phyloP scores from a whole-genome alignment of 2,329 filamentous ascomycete genomes.

The Diaporthe velutina region DNA sequence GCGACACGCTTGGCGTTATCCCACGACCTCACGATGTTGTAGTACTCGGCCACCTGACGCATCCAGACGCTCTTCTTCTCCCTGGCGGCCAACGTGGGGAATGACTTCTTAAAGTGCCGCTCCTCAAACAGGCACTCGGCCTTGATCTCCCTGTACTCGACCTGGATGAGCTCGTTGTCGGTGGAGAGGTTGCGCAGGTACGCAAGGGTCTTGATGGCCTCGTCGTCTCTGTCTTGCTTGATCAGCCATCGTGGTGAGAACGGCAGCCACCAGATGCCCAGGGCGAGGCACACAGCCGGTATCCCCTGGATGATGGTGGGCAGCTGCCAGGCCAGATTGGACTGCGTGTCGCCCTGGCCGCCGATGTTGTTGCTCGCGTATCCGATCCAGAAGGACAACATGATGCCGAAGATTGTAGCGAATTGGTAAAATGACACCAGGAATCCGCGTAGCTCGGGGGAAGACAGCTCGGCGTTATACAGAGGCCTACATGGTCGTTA shows the following conservation, averaged over 20 bases:
- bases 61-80: slow-evolving; percentile 56
- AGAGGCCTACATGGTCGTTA: slow-evolving; percentile 48
- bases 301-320: slow-evolving; percentile 60
- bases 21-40: slow-evolving; percentile 58
- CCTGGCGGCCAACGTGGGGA: slow-evolving; percentile 57
- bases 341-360: slow-evolving; percentile 57
- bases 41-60: slow-evolving; percentile 63
- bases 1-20: slow-evolving; percentile 63
- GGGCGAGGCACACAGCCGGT: slow-evolving; percentile 50
- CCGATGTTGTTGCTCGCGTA: slow-evolving; percentile 62
- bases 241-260: slow-evolving; percentile 64
- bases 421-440: slow-evolving; percentile 76
- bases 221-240: slow-evolving; percentile 47
- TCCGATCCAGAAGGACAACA: slow-evolving; percentile 62
- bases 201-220: slow-evolving; percentile 43
- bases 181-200: slow-evolving; percentile 48
- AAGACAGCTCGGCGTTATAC: slow-evolving; percentile 66
- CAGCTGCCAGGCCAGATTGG: slow-evolving; percentile 58
- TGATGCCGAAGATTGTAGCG: slow-evolving; percentile 69
- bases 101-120: slow-evolving; percentile 56
- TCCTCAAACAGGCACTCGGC: slow-evolving; percentile 58
- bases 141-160: slow-evolving; percentile 62
- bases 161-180: slow-evolving; percentile 52
- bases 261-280: slow-evolving; percentile 58
- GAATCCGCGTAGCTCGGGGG: slow-evolving; percentile 76